Percentiles rank a stretch among this genome's conserved stretches.
phyloP scores from a whole-genome alignment of 2,329 filamentous ascomycete species.

The Shiraia sp. region DNA sequence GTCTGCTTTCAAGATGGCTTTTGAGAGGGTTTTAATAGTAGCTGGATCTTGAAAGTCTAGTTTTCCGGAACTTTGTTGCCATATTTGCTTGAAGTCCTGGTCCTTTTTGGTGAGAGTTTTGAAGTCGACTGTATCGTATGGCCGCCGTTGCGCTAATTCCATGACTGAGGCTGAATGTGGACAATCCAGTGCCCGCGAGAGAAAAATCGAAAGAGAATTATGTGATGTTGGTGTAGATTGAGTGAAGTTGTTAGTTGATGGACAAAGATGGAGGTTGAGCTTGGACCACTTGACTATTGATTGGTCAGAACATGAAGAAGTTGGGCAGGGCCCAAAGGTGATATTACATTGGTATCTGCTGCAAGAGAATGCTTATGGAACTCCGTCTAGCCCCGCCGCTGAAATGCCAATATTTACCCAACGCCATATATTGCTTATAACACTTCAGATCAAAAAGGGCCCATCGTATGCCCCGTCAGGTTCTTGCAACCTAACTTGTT shows the following conservation, averaged over 20 bases:
- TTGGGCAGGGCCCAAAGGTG: neutral
- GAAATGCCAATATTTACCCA: slow-evolving; percentile 10
- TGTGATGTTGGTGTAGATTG: neutral
- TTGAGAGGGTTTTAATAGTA: slow-evolving; percentile 76
- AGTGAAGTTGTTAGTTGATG: neutral
- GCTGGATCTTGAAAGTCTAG: slow-evolving; percentile 81
- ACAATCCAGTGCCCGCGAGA: neutral
- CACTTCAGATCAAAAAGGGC: slow-evolving; percentile 46
- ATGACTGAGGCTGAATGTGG: slow-evolving; percentile 6
- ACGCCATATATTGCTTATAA: slow-evolving; percentile 8
- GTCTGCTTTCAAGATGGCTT: slow-evolving; percentile 73
- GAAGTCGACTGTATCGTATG: slow-evolving; percentile 66
- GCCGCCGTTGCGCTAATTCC: slow-evolving; percentile 31
- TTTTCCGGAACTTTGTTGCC: slow-evolving; percentile 54
- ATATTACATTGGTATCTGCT: slow-evolving; percentile 6
- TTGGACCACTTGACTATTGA: slow-evolving; percentile 20
- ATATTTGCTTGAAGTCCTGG: slow-evolving; percentile 61
- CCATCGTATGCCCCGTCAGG: slow-evolving; percentile 51
- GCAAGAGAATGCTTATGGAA: slow-evolving; percentile 9
- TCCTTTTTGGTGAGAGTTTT: slow-evolving; percentile 62
- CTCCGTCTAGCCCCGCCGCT: slow-evolving; percentile 12
- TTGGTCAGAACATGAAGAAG: slow-evolving; percentile 19
- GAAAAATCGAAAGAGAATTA: neutral
- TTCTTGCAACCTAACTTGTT: slow-evolving; percentile 47
- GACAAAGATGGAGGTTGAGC: slow-evolving; percentile 4